Base-by-base conservation (phyloP, 2,329 filamentous ascomycete genomes). In the Daldinia sp. region DNA sequence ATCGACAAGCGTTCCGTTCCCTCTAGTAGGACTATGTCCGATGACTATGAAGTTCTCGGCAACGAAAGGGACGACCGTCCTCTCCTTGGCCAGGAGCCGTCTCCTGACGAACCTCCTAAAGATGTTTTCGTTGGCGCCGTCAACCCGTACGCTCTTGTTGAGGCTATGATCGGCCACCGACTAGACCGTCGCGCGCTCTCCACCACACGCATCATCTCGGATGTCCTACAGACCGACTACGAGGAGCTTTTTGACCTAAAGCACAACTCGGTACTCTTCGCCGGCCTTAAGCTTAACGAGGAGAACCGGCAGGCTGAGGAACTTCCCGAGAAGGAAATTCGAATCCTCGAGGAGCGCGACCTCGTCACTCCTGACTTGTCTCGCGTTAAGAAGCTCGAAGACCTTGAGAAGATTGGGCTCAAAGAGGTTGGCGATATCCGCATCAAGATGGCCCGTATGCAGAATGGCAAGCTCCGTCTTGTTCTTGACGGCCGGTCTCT, bases 221-320 rank as follows among this genome's bases (percentile, higher is more conserved):
- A 78, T 50, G 75, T 80, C 27, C 74, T 82, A 21, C 79, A 81
- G 72, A 81, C 79, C 15, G 79, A 81, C 69, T 82, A 82, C 56
- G 77, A 81, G 48, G 80, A 82, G 71, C 77, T 81, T 41, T 82
- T 82, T 51, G 80, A 81, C 70, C 71, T 81, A 75, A 79, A 77
- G 67, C 76, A 80, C 67, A 54, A 70, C 52, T 81, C 80, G 17
- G 74, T 80, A 19, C 74, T 82, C 13, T 81, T 75, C 52, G 77
- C 79, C 2, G 80, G 80, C 15, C 72, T 80, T 34, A 75, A 75
- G 71, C 75, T 81, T 58, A 76, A 79, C 66, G 68, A 77, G 63
- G 70, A 78, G 61, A 73, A 78, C 51, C 70, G 76, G 25, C 66
- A 55, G 63, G 78, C 78, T 3, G 78, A 80, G 72, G 70, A 71